phyloP scores from a whole-genome alignment of 2,329 filamentous ascomycete species.

The Venturia carpophila region DNA sequence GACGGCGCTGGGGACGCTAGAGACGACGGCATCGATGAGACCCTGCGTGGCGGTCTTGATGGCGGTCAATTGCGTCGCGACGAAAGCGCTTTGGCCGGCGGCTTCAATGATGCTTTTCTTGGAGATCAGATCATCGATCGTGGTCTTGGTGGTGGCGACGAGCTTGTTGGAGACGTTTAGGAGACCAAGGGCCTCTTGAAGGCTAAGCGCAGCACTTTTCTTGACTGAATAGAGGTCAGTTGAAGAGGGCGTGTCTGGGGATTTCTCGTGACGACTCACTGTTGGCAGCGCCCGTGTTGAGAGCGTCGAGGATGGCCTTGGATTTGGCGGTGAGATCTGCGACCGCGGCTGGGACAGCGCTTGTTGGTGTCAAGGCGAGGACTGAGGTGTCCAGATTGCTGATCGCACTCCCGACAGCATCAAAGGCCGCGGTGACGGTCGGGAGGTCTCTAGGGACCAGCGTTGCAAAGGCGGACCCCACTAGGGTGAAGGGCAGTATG shows the following conservation, averaged over 20 bases:
- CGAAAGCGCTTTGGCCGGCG: neutral
- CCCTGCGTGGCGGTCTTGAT: neutral
- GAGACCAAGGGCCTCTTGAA: conserved; percentile 5
- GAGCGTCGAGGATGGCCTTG: conserved; percentile 27
- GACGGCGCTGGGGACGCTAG: neutral
- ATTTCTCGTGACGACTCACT: too few species aligned
- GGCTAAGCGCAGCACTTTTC: neutral
- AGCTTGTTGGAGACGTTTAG: neutral
- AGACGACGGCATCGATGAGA: conserved; percentile 13
- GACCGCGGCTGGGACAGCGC: conserved; percentile 10
- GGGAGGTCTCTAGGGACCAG: neutral
- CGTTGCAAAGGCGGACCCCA: neutral
- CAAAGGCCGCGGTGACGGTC: neutral
- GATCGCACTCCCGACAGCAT: neutral
- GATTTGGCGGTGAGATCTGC: conserved; percentile 21
- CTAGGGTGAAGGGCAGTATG: neutral
- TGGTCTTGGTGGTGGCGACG: neutral
- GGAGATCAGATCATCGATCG: conserved; percentile 2
- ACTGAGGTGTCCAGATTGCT: neutral
- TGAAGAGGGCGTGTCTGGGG: too few species aligned
- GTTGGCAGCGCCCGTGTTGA: conserved; percentile 8
- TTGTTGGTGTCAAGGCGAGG: neutral
- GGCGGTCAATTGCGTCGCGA: neutral
- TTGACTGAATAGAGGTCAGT: neutral
- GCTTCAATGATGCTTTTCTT: conserved; percentile 14